Percentiles rank a stretch among this genome's conserved stretches.
phyloP scores from a whole-genome alignment of 306 rosid species.

The Cercis canadensis region DNA sequence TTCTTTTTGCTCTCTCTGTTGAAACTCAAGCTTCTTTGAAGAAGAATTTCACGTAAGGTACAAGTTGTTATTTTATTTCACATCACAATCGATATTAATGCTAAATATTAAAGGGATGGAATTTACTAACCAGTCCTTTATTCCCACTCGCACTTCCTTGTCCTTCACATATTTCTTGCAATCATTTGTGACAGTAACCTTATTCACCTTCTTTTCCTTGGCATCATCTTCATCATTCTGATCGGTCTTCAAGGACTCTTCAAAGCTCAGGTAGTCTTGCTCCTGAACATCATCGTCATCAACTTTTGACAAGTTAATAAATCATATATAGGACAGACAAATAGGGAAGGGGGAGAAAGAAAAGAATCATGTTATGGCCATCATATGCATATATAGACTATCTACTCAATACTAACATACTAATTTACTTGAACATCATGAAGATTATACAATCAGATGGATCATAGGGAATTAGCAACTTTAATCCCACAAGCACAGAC shows the following conservation, averaged over 20 bases:
- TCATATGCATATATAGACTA: too few species aligned
- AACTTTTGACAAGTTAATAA: conserved; percentile 12
- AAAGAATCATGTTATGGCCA: conserved; percentile 4
- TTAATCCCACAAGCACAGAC: too few species aligned
- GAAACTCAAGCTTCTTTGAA: too few species aligned
- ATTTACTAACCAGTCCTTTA: conserved; percentile 81
- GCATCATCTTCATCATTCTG: conserved; percentile 34
- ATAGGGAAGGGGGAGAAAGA: background rate
- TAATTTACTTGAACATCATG: background rate
- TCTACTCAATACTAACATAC: too few species aligned
- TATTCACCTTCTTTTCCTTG: conserved; percentile 29
- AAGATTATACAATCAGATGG: too few species aligned
- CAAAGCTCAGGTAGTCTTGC: conserved; percentile 61
- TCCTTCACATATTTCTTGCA: conserved; percentile 14
- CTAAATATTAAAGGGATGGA: background rate
- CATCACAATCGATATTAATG: too few species aligned
- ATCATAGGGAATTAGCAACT: too few species aligned
- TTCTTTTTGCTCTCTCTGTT: background rate
- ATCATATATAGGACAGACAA: conserved; percentile 1
- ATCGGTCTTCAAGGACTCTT: conserved; percentile 50
- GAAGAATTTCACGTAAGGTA: too few species aligned
- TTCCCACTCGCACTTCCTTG: conserved; percentile 67
- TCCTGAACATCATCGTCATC: conserved; percentile 45
- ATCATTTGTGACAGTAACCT: conserved; percentile 13
- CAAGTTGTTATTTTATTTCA: too few species aligned